Evolutionary conservation across 805 yeast genomes (phyloP).

Genomic region (Nadsonia fulvescens): DNA sequence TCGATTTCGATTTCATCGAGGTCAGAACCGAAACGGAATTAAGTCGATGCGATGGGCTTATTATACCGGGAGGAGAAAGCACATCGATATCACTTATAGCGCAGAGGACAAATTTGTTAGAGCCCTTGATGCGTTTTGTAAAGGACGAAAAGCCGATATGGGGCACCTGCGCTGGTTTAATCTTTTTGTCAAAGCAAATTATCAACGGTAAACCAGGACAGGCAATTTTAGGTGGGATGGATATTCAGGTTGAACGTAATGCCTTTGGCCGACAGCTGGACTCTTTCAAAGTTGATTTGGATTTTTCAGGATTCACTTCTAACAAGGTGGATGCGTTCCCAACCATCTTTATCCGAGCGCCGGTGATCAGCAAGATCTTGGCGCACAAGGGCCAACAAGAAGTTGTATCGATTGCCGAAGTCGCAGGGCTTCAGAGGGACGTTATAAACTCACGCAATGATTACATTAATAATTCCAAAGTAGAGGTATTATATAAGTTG

Average conservation of each 20-base stretch:
- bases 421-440: conserved; percentile 1
- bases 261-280: conserved; percentile 68
- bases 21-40: conserved; percentile 39
- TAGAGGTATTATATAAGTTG: conserved; percentile 7
- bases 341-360: conserved; percentile 56
- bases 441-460: conserved; percentile 10
- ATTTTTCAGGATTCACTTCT: conserved; percentile 20
- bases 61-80: conserved; percentile 40
- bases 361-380: conserved; percentile 31
- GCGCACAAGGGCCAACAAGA: conserved; percentile 1
- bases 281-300: conserved; percentile 35
- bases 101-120: conserved; percentile 39
- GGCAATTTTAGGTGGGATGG: conserved; percentile 42
- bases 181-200: conserved; percentile 40
- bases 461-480: conserved; percentile 12
- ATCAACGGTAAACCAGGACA: conserved; percentile 32
- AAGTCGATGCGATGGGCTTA: conserved; percentile 33
- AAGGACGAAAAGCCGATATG: conserved; percentile 37
- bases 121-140: conserved; percentile 35
- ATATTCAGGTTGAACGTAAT: conserved; percentile 46
- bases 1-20: conserved; percentile 22
- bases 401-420: conserved; percentile 7
- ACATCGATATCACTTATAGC: conserved; percentile 52
- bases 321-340: conserved; percentile 19
- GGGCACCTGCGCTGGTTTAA: conserved; percentile 82